phyloP scores from a whole-genome alignment of 495 filamentous ascomycete genomes.

The Xanthoparmelia taractica region DNA sequence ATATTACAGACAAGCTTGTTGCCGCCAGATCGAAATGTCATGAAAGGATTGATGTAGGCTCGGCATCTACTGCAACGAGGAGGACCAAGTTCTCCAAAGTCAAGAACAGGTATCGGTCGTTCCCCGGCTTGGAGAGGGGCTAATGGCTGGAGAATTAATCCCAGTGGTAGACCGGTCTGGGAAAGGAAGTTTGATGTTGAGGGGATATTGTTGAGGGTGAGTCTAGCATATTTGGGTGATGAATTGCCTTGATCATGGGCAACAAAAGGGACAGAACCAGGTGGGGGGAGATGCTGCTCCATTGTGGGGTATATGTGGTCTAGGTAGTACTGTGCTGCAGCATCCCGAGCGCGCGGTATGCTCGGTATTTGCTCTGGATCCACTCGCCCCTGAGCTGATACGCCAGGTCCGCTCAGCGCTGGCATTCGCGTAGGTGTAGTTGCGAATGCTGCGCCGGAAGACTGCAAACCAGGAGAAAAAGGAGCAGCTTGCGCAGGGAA shows the following conservation, averaged over 20 bases:
- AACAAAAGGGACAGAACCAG: constrained; percentile 82
- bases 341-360: constrained; percentile 76
- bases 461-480: constrained; percentile 46
- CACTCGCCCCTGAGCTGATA: constrained; percentile 63
- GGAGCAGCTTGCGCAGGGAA: constrained; percentile 55
- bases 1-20: constrained; percentile 98
- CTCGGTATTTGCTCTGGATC: constrained; percentile 93
- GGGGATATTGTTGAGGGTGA: constrained; percentile 89
- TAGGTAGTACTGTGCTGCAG: constrained; percentile 72
- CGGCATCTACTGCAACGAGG: constrained; percentile 89
- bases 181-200: constrained; percentile 70
- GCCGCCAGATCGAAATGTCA: constrained; percentile 89
- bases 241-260: constrained; percentile 94
- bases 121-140: constrained; percentile 80
- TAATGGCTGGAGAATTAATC: constrained; percentile 82
- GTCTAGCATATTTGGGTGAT: constrained; percentile 84
- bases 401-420: constrained; percentile 33
- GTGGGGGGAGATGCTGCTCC: constrained; percentile 81
- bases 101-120: constrained; percentile 79
- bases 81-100: constrained; percentile 88
- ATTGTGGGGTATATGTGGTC: constrained; percentile 88
- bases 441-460: constrained; percentile 16
- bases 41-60: constrained; percentile 98
- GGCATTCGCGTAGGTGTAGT: constrained; percentile 17
- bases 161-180: constrained; percentile 74